phyloP scores from a whole-genome alignment of 495 filamentous ascomycete genomes.

The Chaetomium tenue region DNA sequence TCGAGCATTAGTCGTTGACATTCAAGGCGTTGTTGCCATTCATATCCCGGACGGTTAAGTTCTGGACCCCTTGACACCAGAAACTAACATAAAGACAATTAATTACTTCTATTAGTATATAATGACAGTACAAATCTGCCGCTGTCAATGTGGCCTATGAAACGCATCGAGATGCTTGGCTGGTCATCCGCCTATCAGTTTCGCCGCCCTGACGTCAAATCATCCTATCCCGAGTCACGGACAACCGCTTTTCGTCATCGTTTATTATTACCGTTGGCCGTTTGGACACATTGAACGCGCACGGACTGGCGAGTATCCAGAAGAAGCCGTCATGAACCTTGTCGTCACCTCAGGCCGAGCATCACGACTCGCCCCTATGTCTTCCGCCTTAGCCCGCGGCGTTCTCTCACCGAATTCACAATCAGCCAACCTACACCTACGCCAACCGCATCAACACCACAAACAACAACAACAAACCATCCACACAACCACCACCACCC shows the following conservation, averaged over 20 bases:
- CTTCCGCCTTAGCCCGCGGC: background rate
- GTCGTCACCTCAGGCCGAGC: background rate
- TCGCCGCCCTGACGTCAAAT: conserved; percentile 11
- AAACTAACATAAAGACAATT: too few relatives aligned
- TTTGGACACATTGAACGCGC: background rate
- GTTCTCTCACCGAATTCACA: background rate
- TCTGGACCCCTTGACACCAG: too few relatives aligned
- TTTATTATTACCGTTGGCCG: background rate
- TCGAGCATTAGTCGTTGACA: too few relatives aligned
- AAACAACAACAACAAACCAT: background rate
- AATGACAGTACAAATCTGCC: too few relatives aligned
- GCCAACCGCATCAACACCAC: background rate
- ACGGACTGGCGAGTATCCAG: background rate
- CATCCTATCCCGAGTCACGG: background rate
- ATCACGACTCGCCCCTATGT: conserved; percentile 2
- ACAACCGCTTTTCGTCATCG: conserved; percentile 5
- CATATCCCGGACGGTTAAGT: too few relatives aligned
- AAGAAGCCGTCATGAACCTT: conserved; percentile 1
- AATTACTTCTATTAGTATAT: too few relatives aligned
- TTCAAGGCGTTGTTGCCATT: too few relatives aligned
- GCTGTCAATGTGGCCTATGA: too few relatives aligned
- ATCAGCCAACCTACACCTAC: background rate
- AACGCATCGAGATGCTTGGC: background rate
- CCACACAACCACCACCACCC: background rate
- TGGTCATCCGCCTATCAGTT: background rate